Evolutionary conservation across 192 early-diverging fungal species (phyloP).

Genomic region (Gryganskiella cystojenkinii): DNA sequence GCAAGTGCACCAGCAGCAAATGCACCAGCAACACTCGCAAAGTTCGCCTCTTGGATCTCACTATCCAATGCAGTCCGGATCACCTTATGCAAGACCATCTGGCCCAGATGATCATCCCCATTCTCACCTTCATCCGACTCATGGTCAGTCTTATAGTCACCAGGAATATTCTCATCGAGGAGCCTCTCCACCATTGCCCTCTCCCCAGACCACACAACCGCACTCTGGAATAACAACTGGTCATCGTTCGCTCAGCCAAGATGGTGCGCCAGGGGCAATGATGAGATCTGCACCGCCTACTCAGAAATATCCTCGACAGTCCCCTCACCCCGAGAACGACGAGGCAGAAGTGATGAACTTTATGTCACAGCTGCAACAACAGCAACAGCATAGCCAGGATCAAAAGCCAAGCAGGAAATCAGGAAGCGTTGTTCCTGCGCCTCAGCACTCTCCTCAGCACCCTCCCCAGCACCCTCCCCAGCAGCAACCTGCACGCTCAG

Average conservation of each 20-base stretch:
- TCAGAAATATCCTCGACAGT: constrained; percentile 16
- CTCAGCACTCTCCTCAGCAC: constrained; percentile 5
- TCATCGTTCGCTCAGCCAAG: no score
- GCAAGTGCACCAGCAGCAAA: not conserved
- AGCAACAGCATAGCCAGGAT: constrained; percentile 14
- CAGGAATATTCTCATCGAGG: no score
- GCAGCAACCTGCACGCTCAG: not conserved
- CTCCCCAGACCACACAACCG: no score
- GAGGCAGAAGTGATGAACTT: constrained; percentile 38
- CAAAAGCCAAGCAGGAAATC: not conserved
- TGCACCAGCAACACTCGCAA: not conserved
- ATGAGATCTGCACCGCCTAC: constrained; percentile 18
- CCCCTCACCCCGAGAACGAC: constrained; percentile 26
- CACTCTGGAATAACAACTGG: no score
- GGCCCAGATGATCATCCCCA: not conserved
- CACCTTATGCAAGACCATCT: not conserved
- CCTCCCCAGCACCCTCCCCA: not conserved
- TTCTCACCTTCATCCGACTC: no score
- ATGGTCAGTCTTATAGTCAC: no score
- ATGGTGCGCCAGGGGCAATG: not conserved
- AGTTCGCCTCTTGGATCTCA: no score
- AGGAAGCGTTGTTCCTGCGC: not conserved
- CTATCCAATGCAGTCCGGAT: not conserved
- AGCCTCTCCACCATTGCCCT: no score
- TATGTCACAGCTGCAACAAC: constrained; percentile 40